Evolutionary conservation across 1,139 yeast species (phyloP).

Genomic region (Hansenula sp.): DNA sequence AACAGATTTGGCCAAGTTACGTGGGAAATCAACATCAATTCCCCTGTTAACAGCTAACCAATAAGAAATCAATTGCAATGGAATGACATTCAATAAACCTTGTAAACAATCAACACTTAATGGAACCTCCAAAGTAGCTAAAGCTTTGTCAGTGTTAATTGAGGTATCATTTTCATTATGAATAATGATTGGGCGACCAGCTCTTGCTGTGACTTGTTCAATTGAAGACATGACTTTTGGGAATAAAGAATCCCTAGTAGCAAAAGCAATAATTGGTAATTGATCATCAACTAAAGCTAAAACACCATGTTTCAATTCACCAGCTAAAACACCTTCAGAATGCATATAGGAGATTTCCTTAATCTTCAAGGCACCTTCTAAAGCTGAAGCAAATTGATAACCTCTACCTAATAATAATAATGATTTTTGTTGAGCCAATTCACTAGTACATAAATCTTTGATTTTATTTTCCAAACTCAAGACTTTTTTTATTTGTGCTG

Average conservation of each 20-base stretch:
- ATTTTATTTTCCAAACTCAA: constrained; percentile 70
- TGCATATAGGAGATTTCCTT: constrained; percentile 99
- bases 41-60: constrained; percentile 97
- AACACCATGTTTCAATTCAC: constrained; percentile 98
- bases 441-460: constrained; percentile 68
- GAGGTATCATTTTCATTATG: constrained; percentile 84
- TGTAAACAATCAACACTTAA: constrained; percentile 95
- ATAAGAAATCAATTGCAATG: constrained; percentile 93
- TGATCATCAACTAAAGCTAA: constrained; percentile 93
- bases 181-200: constrained; percentile 93
- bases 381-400: constrained; percentile 93
- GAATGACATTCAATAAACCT: constrained; percentile 92
- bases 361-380: constrained; percentile 97
- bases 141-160: constrained; percentile 50
- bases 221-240: constrained; percentile 96
- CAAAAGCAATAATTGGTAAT: constrained; percentile 92
- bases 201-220: constrained; percentile 95
- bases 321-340: constrained; percentile 98
- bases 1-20: constrained; percentile 97
- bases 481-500: constrained; percentile 79
- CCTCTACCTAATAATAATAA: constrained; percentile 94
- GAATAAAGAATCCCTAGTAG: constrained; percentile 95
- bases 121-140: constrained; percentile 84
- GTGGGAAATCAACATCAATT: constrained; percentile 96
- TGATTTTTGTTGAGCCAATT: constrained; percentile 78